phyloP scores from a whole-genome alignment of 169 alveolate genomes.

The Miamiensis avidus region DNA sequence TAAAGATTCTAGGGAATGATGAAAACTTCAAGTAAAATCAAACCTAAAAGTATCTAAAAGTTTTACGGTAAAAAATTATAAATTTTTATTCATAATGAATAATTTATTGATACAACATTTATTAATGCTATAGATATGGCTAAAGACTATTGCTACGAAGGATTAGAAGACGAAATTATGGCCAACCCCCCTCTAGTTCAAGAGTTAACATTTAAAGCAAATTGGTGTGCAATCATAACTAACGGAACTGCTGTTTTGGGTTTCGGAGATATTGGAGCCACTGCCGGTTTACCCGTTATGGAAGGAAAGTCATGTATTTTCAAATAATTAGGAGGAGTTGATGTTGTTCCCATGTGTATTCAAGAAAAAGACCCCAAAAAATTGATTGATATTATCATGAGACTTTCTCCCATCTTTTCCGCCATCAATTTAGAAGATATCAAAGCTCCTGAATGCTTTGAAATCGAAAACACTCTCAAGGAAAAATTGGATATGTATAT shows the following conservation, averaged over 20 bases:
- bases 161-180: conserved; percentile 30
- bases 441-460: conserved; percentile 67
- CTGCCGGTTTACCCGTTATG: conserved; percentile 71
- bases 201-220: conserved; percentile 47
- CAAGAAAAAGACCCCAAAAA: conserved; percentile 61
- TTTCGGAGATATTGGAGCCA: conserved; percentile 75
- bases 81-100: too few relatives aligned
- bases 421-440: conserved; percentile 74
- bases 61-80: conserved; percentile 21
- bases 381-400: conserved; percentile 48
- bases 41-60: neutral
- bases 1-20: conserved; percentile 12
- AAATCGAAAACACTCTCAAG: conserved; percentile 49
- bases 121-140: too few relatives aligned
- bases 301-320: conserved; percentile 71
- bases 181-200: conserved; percentile 33
- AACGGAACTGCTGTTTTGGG: conserved; percentile 75
- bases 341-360: conserved; percentile 59
- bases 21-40: neutral
- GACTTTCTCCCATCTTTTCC: conserved; percentile 60
- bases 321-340: conserved; percentile 64
- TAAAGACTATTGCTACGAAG: conserved; percentile 20
- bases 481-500: conserved; percentile 31
- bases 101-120: too few relatives aligned
- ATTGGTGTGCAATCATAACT: conserved; percentile 50